Conservation (phyloP, 2,329 filamentous ascomycete genomes). For the Monilinia polystroma region DNA sequence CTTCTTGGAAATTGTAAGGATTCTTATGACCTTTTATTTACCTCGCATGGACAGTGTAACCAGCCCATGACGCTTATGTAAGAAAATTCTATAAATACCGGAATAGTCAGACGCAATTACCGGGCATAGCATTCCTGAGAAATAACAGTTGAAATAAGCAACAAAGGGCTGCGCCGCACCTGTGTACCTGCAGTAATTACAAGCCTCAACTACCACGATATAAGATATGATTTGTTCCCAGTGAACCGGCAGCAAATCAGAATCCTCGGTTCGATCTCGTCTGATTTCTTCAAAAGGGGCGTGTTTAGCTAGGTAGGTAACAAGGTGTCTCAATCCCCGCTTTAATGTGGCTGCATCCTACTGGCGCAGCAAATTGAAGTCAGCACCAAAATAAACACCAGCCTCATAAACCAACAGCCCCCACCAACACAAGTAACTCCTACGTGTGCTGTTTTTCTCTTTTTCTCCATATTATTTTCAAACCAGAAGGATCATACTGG, state of each 20-base stretch:
- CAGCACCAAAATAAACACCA: not conserved
- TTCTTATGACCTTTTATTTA: slow-evolving; percentile 10
- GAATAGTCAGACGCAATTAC: slow-evolving; percentile 13
- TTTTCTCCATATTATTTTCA: not conserved
- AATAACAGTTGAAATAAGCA: slow-evolving; percentile 13
- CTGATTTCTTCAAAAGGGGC: not conserved
- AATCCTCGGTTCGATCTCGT: not conserved
- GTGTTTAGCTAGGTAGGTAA: no score
- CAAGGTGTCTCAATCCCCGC: not conserved
- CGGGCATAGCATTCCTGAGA: not conserved
- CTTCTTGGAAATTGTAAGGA: slow-evolving; percentile 19
- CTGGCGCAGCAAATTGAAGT: slow-evolving; percentile 11
- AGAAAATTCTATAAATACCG: slow-evolving; percentile 18
- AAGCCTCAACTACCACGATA: not conserved
- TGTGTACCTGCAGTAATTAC: slow-evolving; percentile 7
- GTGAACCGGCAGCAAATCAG: not conserved
- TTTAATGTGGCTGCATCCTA: slow-evolving; percentile 4
- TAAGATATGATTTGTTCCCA: slow-evolving; percentile 9
- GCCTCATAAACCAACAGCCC: slow-evolving; percentile 1
- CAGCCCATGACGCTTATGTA: not conserved
- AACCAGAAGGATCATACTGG: no score
- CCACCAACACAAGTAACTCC: not conserved
- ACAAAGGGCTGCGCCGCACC: slow-evolving; percentile 9
- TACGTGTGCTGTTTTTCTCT: not conserved
- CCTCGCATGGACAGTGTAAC: no score